Evolutionary conservation across 371 early-diverging fungal genomes (phyloP).

Genomic region (Rhizopus sp.): DNA sequence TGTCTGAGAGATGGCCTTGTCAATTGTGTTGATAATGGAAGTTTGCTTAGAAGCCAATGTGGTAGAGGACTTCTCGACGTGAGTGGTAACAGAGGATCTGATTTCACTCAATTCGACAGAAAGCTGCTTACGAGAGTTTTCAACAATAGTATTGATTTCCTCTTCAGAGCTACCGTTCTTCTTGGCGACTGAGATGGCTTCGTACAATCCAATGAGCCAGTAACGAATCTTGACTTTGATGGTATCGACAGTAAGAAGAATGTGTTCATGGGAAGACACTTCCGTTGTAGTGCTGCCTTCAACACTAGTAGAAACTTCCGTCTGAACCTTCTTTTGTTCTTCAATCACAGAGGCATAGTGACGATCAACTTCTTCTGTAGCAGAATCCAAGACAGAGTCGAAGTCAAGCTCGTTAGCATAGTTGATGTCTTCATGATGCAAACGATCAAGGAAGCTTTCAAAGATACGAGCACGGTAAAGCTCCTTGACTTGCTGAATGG

Average conservation of each 20-base stretch:
- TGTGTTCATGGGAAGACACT: slow-evolving; percentile 15
- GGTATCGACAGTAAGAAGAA: slow-evolving; percentile 31
- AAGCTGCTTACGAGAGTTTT: slow-evolving; percentile 32
- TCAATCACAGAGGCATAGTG: slow-evolving; percentile 23
- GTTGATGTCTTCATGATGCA: slow-evolving; percentile 18
- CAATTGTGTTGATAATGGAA: slow-evolving; percentile 25
- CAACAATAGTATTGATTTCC: slow-evolving; percentile 28
- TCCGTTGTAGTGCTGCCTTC: slow-evolving; percentile 4
- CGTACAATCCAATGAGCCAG: slow-evolving; percentile 31
- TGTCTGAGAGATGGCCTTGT: slow-evolving; percentile 31
- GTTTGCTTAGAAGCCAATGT: slow-evolving; percentile 17
- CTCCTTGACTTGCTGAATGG: slow-evolving; percentile 39
- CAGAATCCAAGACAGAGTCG: slow-evolving; percentile 17
- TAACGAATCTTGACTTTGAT: slow-evolving; percentile 38
- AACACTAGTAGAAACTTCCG: not conserved
- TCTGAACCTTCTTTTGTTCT: slow-evolving; percentile 16
- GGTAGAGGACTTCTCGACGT: slow-evolving; percentile 19
- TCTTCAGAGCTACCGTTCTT: slow-evolving; percentile 38
- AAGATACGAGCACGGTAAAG: slow-evolving; percentile 37
- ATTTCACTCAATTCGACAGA: slow-evolving; percentile 15
- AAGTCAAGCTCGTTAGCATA: slow-evolving; percentile 23
- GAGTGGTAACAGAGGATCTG: slow-evolving; percentile 10
- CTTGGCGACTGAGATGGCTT: slow-evolving; percentile 24
- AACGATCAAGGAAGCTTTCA: slow-evolving; percentile 28
- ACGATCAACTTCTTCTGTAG: slow-evolving; percentile 29